A percentile compares a stretch with the other conserved stretches of the same genome.
These are phyloP conservation scores for Amanita inopinata DNA, from an alignment of 768 basidiomycete species.

Conservation along the genomic window DNA sequence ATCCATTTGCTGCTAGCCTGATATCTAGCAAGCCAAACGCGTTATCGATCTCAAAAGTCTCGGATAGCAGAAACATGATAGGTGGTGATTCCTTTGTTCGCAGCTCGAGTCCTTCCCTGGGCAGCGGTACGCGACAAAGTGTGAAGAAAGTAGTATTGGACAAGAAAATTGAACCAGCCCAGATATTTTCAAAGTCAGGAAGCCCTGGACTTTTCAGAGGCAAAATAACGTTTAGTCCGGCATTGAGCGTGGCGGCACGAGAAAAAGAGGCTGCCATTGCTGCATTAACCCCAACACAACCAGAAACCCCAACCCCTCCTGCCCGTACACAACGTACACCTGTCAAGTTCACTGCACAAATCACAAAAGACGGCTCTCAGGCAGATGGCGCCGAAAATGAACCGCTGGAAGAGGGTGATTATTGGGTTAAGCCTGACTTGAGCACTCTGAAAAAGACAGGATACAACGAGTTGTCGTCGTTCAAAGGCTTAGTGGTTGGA, in stretches of 20 bases:
- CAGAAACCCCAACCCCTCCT: slow-evolving; percentile 28
- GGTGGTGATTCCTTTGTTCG: slow-evolving; percentile 26
- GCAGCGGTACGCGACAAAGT: slow-evolving; percentile 64
- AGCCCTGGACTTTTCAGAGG: slow-evolving; percentile 33
- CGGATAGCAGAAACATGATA: slow-evolving; percentile 41
- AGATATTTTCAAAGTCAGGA: slow-evolving; percentile 50
- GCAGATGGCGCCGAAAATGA: slow-evolving; percentile 20
- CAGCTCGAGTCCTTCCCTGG: slow-evolving; percentile 53
- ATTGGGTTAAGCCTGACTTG: slow-evolving; percentile 81
- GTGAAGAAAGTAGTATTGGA: slow-evolving; percentile 91
- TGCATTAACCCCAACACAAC: slow-evolving; percentile 16
- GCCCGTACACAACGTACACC: slow-evolving; percentile 28
- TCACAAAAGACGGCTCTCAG: slow-evolving; percentile 19
- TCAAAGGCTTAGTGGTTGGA: slow-evolving; percentile 75
- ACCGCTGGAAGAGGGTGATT: slow-evolving; percentile 75
- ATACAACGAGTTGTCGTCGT: slow-evolving; percentile 62
- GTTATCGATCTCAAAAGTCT: slow-evolving; percentile 37
- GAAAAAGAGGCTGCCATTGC: slow-evolving; percentile 55
- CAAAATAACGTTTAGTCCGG: slow-evolving; percentile 67
- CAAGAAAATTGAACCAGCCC: slow-evolving; percentile 69
- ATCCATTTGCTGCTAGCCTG: slow-evolving; percentile 30
- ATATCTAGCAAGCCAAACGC: slow-evolving; percentile 46
- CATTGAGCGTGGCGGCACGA: slow-evolving; percentile 62
- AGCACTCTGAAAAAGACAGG: slow-evolving; percentile 59
- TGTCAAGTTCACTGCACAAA: slow-evolving; percentile 30